Base-by-base conservation (phyloP, 345 rosid species). In the Punica granatum region DNA sequence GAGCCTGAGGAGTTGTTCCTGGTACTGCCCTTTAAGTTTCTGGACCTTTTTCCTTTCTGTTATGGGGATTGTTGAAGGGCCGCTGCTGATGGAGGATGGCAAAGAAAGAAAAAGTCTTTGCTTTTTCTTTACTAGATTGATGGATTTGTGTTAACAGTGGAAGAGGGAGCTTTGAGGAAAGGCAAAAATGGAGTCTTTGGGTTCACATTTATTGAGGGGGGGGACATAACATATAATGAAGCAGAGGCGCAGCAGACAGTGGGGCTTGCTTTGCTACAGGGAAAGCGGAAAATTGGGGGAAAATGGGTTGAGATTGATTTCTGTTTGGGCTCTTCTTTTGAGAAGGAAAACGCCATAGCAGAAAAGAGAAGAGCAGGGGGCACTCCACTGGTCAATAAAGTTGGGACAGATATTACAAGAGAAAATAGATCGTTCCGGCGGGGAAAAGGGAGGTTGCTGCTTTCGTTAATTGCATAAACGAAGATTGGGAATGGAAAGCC, bases 291-390 rank as follows among this genome's bases (percentile, higher is more conserved):
- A 41, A 37, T n/a, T 36, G 66, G 30, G 44, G 18, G 44, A 41
- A 60, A 61, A 33, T 16, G 42, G 65, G n/a, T n/a, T n/a, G 23
- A 37, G 41, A 21, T 16, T 26, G 66, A n/a, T 35, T 64, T 33
- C 66, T 62, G 46, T 41, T 67, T 60, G 34, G 80, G 80, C 86
- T 78, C 88, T 71, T 67, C 88, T 84, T 80, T 84, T 79, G 67
- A 82, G 79, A 70, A 30, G 67, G 28, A 30, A 49, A 18, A 8
- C 60, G 10, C 33, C 14, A n/a, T 13, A 44, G 28, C 26, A 23
- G n/a, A 44, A 65, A 65, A 66, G 53, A 26, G 42, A 21, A 25
- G 1, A 35, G 42, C 41, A 67, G 62, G 35, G 69, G 37, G 46
- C 18, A 13, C 36, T 39, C 18, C 54, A 15, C 9, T n/a, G 42